Evolutionary conservation across 2,329 filamentous ascomycete genomes (phyloP).

Genomic region (Aspergillus oerlinghausenensis): DNA sequence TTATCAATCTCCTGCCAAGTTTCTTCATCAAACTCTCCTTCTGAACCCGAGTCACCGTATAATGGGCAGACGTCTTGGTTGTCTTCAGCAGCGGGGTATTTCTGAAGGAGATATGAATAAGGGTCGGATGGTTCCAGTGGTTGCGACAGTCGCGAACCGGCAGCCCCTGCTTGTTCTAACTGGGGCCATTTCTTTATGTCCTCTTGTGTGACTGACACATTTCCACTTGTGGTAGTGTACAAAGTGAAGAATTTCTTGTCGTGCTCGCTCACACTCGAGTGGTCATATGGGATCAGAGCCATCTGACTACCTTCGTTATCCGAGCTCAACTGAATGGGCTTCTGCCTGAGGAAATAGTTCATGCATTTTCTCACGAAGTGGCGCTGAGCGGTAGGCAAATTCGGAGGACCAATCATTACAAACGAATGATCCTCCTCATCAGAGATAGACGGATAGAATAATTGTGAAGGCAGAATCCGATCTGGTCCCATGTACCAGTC

Average conservation of each 20-base stretch:
- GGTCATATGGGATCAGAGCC: constrained; percentile 27
- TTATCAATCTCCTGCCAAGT: constrained; percentile 60
- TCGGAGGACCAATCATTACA: constrained; percentile 16
- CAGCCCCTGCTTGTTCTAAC: constrained; percentile 7
- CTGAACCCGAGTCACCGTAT: constrained; percentile 53
- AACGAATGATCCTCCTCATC: constrained; percentile 25
- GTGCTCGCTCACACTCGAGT: constrained; percentile 5
- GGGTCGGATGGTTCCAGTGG: constrained; percentile 12
- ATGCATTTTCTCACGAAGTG: constrained; percentile 29
- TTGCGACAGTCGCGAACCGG: background rate
- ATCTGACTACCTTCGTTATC: constrained; percentile 14
- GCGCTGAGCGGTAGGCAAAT: constrained; percentile 21
- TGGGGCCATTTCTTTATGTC: constrained; percentile 26
- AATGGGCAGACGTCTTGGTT: constrained; percentile 45
- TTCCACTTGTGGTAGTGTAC: constrained; percentile 22
- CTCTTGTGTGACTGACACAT: constrained; percentile 24
- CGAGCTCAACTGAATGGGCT: constrained; percentile 17
- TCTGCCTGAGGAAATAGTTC: constrained; percentile 23
- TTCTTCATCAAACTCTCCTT: constrained; percentile 54
- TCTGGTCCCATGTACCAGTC: constrained; percentile 37
- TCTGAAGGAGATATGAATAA: constrained; percentile 36
- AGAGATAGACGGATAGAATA: constrained; percentile 40
- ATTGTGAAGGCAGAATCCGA: constrained; percentile 33
- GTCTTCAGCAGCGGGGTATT: constrained; percentile 38
- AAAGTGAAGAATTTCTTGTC: constrained; percentile 24